Conservation (phyloP, 148 eudicot species). For the Amaranthus cruentus region DNA sequence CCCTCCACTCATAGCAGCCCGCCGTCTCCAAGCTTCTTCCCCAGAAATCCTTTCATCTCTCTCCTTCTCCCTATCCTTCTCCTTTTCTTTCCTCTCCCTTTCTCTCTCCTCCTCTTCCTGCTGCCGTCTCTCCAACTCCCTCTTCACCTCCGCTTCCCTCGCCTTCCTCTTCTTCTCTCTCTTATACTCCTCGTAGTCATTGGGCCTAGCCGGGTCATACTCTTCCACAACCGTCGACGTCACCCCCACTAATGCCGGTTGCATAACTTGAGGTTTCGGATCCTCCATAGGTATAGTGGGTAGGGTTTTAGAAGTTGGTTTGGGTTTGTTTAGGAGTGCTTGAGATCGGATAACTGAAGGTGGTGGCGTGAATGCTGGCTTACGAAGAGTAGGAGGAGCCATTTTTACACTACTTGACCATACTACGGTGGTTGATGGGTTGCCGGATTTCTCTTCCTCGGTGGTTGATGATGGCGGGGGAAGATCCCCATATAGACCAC, state of each 20-base stretch:
- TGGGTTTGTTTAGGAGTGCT: conserved; percentile 20
- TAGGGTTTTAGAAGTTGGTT: conserved; percentile 24
- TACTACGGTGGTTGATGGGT: conserved; percentile 33
- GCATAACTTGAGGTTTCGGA: conserved; percentile 15
- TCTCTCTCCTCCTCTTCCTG: conserved; percentile 33
- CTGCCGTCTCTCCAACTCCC: conserved; percentile 37
- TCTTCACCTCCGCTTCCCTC: conserved; percentile 48
- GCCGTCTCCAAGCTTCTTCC: conserved; percentile 85
- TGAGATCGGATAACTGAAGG: conserved; percentile 49
- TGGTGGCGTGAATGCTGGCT: conserved; percentile 52
- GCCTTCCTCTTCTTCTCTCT: conserved; percentile 60
- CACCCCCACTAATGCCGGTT: conserved; percentile 62
- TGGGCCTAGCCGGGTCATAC: conserved; percentile 82
- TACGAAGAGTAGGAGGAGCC: conserved; percentile 92
- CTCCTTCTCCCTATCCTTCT: conserved; percentile 21
- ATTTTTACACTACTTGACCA: conserved; percentile 84
- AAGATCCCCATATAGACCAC: conserved; percentile 85
- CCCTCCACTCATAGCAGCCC: conserved; percentile 53
- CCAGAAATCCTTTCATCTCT: conserved; percentile 43
- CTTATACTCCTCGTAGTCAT: conserved; percentile 83
- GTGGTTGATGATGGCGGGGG: conserved; percentile 71
- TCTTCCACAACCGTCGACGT: conserved; percentile 66
- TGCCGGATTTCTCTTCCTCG: conserved; percentile 40
- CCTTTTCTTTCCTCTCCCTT: conserved; percentile 29
- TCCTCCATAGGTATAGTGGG: conserved; percentile 1